phyloP scores from a whole-genome alignment of 2,329 filamentous ascomycete genomes.

The Lachnellula arida region DNA sequence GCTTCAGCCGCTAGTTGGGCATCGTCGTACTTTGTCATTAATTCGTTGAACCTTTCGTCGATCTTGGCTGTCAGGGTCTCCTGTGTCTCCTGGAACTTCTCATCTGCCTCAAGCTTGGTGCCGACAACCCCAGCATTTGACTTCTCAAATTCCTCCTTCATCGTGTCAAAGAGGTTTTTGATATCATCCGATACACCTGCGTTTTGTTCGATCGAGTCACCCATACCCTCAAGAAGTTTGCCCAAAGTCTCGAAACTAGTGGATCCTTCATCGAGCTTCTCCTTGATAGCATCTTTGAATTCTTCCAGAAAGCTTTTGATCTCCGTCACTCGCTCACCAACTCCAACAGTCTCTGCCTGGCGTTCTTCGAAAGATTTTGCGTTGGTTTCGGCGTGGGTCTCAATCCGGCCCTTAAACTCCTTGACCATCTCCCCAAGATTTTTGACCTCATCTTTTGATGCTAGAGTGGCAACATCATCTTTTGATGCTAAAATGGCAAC shows the following conservation, averaged over 20 bases:
- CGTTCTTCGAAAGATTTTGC: slow-evolving; percentile 78
- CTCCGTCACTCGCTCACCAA: slow-evolving; percentile 73
- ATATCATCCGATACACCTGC: slow-evolving; percentile 56
- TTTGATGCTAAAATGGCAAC: slow-evolving; percentile 68
- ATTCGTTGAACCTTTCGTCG: slow-evolving; percentile 64
- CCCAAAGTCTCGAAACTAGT: slow-evolving; percentile 69
- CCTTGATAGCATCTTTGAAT: slow-evolving; percentile 70
- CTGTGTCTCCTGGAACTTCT: slow-evolving; percentile 61
- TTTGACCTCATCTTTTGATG: slow-evolving; percentile 71
- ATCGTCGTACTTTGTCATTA: slow-evolving; percentile 85
- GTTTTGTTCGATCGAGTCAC: slow-evolving; percentile 57
- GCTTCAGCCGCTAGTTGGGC: slow-evolving; percentile 71
- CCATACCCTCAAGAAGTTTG: slow-evolving; percentile 62
- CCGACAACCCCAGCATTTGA: slow-evolving; percentile 75
- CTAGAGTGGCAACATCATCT: slow-evolving; percentile 65
- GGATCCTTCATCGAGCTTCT: slow-evolving; percentile 70
- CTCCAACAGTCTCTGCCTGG: slow-evolving; percentile 74
- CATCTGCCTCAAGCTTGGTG: slow-evolving; percentile 76
- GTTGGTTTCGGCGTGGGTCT: slow-evolving; percentile 66
- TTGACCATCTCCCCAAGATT: slow-evolving; percentile 66
- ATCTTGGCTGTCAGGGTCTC: slow-evolving; percentile 52
- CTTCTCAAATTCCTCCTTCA: slow-evolving; percentile 85
- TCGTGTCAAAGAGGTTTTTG: slow-evolving; percentile 66
- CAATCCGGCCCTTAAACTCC: slow-evolving; percentile 64
- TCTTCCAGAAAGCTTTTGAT: slow-evolving; percentile 74